These are phyloP conservation scores for Phytophthora tentaculata DNA, from an alignment of 352 stramenopile species.

Conservation along the genomic window DNA sequence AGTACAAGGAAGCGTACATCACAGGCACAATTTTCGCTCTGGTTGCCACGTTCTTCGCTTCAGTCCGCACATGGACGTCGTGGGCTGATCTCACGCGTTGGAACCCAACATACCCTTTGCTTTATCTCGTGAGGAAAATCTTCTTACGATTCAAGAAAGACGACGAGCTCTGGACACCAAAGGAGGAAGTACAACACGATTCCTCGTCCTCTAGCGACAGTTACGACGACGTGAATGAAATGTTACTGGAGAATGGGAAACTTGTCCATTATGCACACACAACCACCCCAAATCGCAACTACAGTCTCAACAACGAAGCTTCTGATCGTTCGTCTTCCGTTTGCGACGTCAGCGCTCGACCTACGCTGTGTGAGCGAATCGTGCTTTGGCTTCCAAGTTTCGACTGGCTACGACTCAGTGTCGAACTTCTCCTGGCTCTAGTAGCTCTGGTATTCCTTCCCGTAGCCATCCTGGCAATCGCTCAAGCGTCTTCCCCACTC, in stretches of 20 bases:
- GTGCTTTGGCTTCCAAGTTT: constrained; percentile 8
- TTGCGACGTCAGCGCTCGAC: not conserved
- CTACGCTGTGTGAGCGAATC: not conserved
- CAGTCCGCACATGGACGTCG: constrained; percentile 26
- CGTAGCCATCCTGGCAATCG: constrained; percentile 20
- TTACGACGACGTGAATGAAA: constrained; percentile 24
- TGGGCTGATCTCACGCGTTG: constrained; percentile 32
- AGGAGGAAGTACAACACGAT: constrained; percentile 16
- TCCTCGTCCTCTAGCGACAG: constrained; percentile 18
- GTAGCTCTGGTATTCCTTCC: constrained; percentile 15
- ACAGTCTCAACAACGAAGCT: constrained; percentile 4
- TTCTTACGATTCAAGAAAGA: constrained; percentile 12
- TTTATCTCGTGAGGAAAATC: not conserved
- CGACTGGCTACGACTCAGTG: constrained; percentile 13
- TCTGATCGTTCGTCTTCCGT: not conserved
- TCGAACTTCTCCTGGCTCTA: constrained; percentile 20
- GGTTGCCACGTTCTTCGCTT: constrained; percentile 27
- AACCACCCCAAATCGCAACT: constrained; percentile 23
- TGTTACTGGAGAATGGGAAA: constrained; percentile 27
- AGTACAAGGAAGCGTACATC: constrained; percentile 27
- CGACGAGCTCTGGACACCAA: constrained; percentile 30
- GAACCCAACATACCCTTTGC: constrained; percentile 13
- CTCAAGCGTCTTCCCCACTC: constrained; percentile 31
- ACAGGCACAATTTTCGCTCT: constrained; percentile 10
- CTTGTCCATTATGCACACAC: constrained; percentile 11